phyloP scores from a whole-genome alignment of 805 yeast genomes.

The Ogataea populi-albae region DNA sequence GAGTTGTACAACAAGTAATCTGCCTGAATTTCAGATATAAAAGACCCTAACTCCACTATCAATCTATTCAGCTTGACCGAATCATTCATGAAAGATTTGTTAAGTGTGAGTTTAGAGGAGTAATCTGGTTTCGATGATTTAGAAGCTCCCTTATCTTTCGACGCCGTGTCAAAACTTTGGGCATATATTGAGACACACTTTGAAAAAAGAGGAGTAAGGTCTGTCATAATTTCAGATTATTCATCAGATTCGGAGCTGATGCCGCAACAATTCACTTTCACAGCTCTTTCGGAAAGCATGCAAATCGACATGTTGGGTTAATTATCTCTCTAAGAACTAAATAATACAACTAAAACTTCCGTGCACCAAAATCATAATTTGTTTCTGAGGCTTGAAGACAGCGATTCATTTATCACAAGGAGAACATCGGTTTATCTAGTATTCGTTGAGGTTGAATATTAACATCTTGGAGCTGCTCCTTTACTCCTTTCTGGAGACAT shows the following conservation, averaged over 20 bases:
- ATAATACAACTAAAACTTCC: too few species aligned
- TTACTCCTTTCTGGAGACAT: too few species aligned
- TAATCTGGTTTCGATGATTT: conserved; percentile 1
- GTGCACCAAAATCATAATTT: conserved; percentile 1
- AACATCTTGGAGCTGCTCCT: too few species aligned
- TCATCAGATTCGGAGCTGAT: too few species aligned
- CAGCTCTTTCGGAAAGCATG: neutral
- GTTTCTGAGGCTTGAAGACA: neutral
- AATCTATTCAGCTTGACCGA: conserved; percentile 34
- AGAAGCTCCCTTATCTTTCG: neutral
- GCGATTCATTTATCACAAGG: too few species aligned
- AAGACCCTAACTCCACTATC: conserved; percentile 33
- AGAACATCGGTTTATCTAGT: too few species aligned
- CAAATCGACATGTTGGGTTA: neutral
- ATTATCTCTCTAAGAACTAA: too few species aligned
- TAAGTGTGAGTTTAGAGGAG: conserved; percentile 9
- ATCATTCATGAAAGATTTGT: conserved; percentile 43
- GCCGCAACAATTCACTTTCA: too few species aligned
- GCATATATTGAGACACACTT: conserved; percentile 46
- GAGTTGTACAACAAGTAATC: conserved; percentile 35
- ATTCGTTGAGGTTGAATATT: conserved; percentile 1
- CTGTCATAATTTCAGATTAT: conserved; percentile 39
- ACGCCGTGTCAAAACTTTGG: conserved; percentile 27
- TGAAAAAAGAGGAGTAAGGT: conserved; percentile 45
- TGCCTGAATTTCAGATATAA: conserved; percentile 34